These are phyloP conservation scores for Ganoderma sinense DNA, from an alignment of 1,284 basidiomycete genomes.

Conservation along the genomic window DNA sequence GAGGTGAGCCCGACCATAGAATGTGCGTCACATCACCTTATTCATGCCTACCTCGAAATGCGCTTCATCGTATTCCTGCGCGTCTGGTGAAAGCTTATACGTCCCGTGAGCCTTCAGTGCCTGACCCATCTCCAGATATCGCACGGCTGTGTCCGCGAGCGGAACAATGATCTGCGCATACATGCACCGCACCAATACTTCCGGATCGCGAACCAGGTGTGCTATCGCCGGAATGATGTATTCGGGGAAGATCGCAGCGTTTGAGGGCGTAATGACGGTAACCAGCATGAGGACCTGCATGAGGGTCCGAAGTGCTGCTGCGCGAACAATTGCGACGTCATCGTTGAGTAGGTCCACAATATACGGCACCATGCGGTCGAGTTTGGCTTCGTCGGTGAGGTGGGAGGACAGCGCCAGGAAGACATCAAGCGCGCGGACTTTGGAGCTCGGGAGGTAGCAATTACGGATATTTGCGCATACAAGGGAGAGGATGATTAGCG, in stretches of 20 bases:
- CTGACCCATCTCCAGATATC: slow-evolving; percentile 93
- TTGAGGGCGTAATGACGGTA: slow-evolving; percentile 89
- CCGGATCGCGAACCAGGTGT: slow-evolving; percentile 83
- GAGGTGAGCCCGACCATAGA: slow-evolving; percentile 11
- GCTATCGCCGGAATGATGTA: slow-evolving; percentile 94
- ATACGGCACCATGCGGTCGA: slow-evolving; percentile 94
- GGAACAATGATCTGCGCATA: slow-evolving; percentile 90
- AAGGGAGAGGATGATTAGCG: slow-evolving; percentile 83
- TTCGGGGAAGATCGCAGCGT: slow-evolving; percentile 90
- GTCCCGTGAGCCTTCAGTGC: slow-evolving; percentile 85
- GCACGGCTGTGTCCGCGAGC: slow-evolving; percentile 84
- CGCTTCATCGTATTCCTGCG: slow-evolving; percentile 77
- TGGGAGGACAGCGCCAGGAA: slow-evolving; percentile 86
- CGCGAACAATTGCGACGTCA: slow-evolving; percentile 82
- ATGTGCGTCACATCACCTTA: slow-evolving; percentile 8
- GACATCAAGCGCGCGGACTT: slow-evolving; percentile 86
- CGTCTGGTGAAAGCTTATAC: slow-evolving; percentile 69
- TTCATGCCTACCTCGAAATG: slow-evolving; percentile 69
- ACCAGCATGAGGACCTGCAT: slow-evolving; percentile 89
- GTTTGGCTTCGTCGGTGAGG: slow-evolving; percentile 93
- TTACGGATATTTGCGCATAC: slow-evolving; percentile 93
- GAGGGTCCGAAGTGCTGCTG: slow-evolving; percentile 81
- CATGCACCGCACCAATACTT: slow-evolving; percentile 88
- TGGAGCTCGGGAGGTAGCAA: slow-evolving; percentile 87
- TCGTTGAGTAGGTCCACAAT: slow-evolving; percentile 91